phyloP scores from a whole-genome alignment of 2,329 filamentous ascomycete species.

The Aspergillus brasiliensis region DNA sequence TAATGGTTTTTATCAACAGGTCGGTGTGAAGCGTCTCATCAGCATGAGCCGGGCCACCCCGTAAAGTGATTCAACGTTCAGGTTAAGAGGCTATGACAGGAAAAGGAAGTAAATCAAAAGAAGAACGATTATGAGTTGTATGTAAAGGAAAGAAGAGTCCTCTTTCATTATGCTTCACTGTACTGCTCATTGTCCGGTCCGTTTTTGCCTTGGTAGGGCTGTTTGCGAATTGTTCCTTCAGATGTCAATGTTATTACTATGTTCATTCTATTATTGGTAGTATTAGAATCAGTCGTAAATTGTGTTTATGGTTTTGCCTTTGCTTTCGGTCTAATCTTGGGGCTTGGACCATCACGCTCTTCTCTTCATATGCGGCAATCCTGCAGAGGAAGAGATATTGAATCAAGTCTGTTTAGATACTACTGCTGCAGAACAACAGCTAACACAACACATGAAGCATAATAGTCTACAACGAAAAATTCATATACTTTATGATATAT shows the following conservation, averaged over 20 bases:
- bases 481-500: too few species aligned
- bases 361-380: too few species aligned
- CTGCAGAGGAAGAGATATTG: too few species aligned
- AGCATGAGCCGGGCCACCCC: slow-evolving; percentile 78
- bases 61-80: slow-evolving; percentile 33
- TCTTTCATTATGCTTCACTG: slow-evolving; percentile 4
- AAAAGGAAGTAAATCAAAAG: neutral
- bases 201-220: neutral
- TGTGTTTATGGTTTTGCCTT: too few species aligned
- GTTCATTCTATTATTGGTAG: slow-evolving; percentile 7
- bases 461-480: too few species aligned
- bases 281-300: neutral
- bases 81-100: neutral
- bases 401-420: too few species aligned
- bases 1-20: slow-evolving; percentile 45
- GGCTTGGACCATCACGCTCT: too few species aligned
- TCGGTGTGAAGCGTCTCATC: slow-evolving; percentile 74
- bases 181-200: neutral
- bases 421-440: too few species aligned
- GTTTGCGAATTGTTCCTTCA: slow-evolving; percentile 11
- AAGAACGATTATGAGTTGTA: slow-evolving; percentile 15
- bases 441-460: too few species aligned
- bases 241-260: slow-evolving; percentile 22
- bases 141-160: slow-evolving; percentile 8
- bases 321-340: neutral